Evolutionary conservation across 768 basidiomycete genomes (phyloP), one percentile per base, ranked within the genome.

Genomic region (Naganishia onofrii): DNA sequence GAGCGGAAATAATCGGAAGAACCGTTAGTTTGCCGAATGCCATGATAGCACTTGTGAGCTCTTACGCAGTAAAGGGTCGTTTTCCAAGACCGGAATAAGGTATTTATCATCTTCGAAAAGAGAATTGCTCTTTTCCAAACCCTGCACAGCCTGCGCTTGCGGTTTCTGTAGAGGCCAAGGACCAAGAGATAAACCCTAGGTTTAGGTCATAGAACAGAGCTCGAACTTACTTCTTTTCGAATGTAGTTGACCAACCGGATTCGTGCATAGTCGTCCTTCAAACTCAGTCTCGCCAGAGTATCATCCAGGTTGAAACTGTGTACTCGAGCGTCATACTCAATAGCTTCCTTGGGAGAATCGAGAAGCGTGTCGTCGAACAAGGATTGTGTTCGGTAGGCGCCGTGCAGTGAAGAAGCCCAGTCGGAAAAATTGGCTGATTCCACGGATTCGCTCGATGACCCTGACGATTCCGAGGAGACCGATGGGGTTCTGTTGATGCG

Each of bases 41-140:
- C 8, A 26, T 23, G 32, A 55, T 4, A n/a, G 5, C 21, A 10
- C 34, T 13, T 19, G 29, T 23, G 5, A 31, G 31, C 13, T 84
- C 90, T 76, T 76, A 96, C 95, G 91, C 28, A 98, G 88, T 15
- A 96, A 81, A 1, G 92, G 90, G 77, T 97, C 95, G 74, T 93
- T 89, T 75, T 90, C 88, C 52, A 96, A 73, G 32, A 86, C 87
- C 1, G 95, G 95, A 48, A 86, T 85, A 26, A 98, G 86, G 76
- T 91, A 91, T 67, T 86, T 86, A 76, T 98, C 94, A 9, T 88
- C 86, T 15, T 82, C 78, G 71, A 94, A 86, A 74, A 92, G 85
- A 0, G 84, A 65, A 77, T 91, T 90, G 0, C 81, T 77, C 26
- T 87, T 87, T 34, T 84, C 85, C 67, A 91, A 75, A 52, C 76